Conservation (phyloP, 2,329 filamentous ascomycete species). For the Rhynchosporium agropyri region DNA sequence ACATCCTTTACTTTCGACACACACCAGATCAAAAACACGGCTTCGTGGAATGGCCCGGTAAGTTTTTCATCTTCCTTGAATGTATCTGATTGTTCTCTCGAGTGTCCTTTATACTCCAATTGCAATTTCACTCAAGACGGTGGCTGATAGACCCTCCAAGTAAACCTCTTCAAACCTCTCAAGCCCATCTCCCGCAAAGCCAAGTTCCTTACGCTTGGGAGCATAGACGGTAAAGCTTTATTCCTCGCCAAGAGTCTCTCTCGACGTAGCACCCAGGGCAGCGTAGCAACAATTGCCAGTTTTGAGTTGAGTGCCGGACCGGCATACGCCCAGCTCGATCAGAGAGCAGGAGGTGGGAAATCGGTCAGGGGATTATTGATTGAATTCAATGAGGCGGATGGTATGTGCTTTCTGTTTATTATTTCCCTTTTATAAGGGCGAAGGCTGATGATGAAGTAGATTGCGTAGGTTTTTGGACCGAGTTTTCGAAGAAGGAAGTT, state of each 20-base stretch:
- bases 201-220: slow-evolving; percentile 26
- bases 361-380: slow-evolving; percentile 26
- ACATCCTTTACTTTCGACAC: slow-evolving; percentile 32
- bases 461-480: slow-evolving; percentile 28
- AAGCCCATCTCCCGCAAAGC: slow-evolving; percentile 23
- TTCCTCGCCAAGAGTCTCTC: slow-evolving; percentile 18
- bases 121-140: no score
- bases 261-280: slow-evolving; percentile 28
- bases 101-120: no score
- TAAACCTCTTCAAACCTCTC: slow-evolving; percentile 27
- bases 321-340: slow-evolving; percentile 21
- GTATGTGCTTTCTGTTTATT: slow-evolving; percentile 13
- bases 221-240: slow-evolving; percentile 23
- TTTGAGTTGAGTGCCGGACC: slow-evolving; percentile 23
- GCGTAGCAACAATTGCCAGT: slow-evolving; percentile 28
- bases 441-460: slow-evolving; percentile 14
- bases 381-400: slow-evolving; percentile 28
- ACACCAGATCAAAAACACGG: slow-evolving; percentile 27
- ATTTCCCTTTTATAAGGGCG: background rate
- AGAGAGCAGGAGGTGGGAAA: slow-evolving; percentile 14
- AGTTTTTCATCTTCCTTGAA: background rate
- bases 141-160: slow-evolving; percentile 14
- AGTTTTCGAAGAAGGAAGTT: slow-evolving; percentile 22
- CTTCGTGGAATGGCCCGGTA: slow-evolving; percentile 35
- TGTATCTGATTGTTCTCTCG: background rate